Percentiles rank a stretch among this genome's conserved stretches.
phyloP scores from a whole-genome alignment of 441 rosid genomes.

The Adansonia madagascariensis region DNA sequence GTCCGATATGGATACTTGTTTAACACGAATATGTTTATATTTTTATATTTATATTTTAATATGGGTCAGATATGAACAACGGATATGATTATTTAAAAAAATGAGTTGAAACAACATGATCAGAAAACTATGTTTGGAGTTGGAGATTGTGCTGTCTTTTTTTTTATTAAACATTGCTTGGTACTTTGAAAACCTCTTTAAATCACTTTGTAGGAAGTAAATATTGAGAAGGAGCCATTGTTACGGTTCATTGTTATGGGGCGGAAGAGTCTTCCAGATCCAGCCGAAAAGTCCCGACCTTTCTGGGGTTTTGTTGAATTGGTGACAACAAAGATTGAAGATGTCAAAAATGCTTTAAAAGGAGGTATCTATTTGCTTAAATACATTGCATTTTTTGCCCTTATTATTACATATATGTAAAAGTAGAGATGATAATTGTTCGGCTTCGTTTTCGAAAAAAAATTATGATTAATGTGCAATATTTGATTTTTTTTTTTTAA shows the following conservation, averaged over 20 bases:
- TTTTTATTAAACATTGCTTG: not conserved
- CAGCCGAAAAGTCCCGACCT: constrained; percentile 53
- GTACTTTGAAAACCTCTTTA: not conserved
- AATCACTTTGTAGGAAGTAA: constrained; percentile 43
- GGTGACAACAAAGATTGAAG: constrained; percentile 61
- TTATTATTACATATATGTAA: not conserved
- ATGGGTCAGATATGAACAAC: no score
- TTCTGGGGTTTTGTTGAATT: constrained; percentile 80
- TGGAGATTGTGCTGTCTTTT: no score
- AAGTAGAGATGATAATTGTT: no score
- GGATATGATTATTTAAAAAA: no score
- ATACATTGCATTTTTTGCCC: not conserved
- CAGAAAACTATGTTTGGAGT: not conserved
- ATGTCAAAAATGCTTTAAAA: constrained; percentile 55
- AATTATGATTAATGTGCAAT: no score
- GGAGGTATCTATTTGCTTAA: constrained; percentile 44
- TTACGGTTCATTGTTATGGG: constrained; percentile 69
- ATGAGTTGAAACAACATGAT: no score
- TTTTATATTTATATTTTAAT: no score
- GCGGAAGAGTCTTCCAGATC: constrained; percentile 68
- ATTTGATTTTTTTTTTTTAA: no score
- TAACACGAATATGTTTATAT: no score
- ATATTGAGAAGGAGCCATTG: constrained; percentile 50
- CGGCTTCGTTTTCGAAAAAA: no score
- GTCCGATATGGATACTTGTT: no score